Conservation (phyloP, 257 asterid species). For the Nicotiana noctiflora region DNA sequence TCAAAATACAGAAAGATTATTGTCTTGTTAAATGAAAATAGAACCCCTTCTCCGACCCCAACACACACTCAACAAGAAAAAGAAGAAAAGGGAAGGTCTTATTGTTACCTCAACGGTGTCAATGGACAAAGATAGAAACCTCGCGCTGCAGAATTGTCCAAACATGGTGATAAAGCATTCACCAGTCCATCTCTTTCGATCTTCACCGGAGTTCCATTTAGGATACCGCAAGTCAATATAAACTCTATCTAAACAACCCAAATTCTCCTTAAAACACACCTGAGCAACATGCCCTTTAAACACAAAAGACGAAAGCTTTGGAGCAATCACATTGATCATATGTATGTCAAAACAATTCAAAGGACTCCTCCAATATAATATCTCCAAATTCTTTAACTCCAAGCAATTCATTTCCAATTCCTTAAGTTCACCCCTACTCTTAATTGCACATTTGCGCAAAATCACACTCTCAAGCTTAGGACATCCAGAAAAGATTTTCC, state of each 20-base stretch:
- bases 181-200: conserved; percentile 21
- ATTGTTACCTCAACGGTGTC: conserved; percentile 36
- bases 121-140: conserved; percentile 28
- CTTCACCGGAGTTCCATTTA: conserved; percentile 17
- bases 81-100: neutral
- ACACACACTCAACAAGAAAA: neutral
- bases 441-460: conserved; percentile 33
- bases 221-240: conserved; percentile 30
- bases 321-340: conserved; percentile 36
- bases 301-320: conserved; percentile 29
- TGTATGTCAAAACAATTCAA: conserved; percentile 32
- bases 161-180: conserved; percentile 29
- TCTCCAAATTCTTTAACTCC: conserved; percentile 35
- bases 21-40: too few species aligned
- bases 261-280: conserved; percentile 24
- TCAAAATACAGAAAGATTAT: too few species aligned
- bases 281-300: conserved; percentile 32
- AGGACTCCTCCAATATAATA: conserved; percentile 45
- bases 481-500: conserved; percentile 34
- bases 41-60: too few species aligned
- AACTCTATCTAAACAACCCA: conserved; percentile 27
- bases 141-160: conserved; percentile 24
- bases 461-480: conserved; percentile 35
- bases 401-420: conserved; percentile 24
- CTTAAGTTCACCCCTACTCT: conserved; percentile 19